These are phyloP conservation scores for Penicillium brevicompactum DNA, from an alignment of 2,329 filamentous ascomycete genomes.

Conservation along the genomic window DNA sequence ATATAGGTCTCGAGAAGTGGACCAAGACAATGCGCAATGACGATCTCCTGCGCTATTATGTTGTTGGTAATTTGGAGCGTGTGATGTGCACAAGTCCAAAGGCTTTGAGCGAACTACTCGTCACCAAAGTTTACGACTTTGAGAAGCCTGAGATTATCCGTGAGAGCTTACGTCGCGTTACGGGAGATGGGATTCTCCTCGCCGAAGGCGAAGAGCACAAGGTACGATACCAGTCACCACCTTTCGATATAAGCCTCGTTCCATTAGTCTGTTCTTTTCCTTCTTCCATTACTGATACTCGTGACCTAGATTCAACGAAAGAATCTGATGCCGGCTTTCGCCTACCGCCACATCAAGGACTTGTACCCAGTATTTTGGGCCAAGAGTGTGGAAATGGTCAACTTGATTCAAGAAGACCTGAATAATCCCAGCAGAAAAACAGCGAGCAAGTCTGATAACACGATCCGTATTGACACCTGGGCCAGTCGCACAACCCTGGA, in stretches of 20 bases:
- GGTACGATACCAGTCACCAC: conserved; percentile 32
- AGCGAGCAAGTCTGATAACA: conserved; percentile 37
- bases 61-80: conserved; percentile 64
- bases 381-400: conserved; percentile 70
- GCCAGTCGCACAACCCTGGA: conserved; percentile 70
- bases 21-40: conserved; percentile 64
- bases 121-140: conserved; percentile 70
- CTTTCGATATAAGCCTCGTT: background rate
- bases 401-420: conserved; percentile 57
- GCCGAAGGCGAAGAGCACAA: conserved; percentile 93
- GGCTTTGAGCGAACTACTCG: conserved; percentile 69
- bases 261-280: too few relatives aligned
- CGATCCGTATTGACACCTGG: conserved; percentile 64
- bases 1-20: conserved; percentile 50
- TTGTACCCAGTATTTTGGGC: conserved; percentile 82
- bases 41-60: conserved; percentile 68
- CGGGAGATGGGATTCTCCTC: conserved; percentile 59
- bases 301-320: conserved; percentile 62
- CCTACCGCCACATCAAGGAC: conserved; percentile 82
- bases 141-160: conserved; percentile 60
- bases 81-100: conserved; percentile 65
- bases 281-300: too few relatives aligned
- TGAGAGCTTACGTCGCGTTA: conserved; percentile 35
- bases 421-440: conserved; percentile 32
- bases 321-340: conserved; percentile 78